Conservation (phyloP, 2,329 filamentous ascomycete species). For the Fusarium paranaense region DNA sequence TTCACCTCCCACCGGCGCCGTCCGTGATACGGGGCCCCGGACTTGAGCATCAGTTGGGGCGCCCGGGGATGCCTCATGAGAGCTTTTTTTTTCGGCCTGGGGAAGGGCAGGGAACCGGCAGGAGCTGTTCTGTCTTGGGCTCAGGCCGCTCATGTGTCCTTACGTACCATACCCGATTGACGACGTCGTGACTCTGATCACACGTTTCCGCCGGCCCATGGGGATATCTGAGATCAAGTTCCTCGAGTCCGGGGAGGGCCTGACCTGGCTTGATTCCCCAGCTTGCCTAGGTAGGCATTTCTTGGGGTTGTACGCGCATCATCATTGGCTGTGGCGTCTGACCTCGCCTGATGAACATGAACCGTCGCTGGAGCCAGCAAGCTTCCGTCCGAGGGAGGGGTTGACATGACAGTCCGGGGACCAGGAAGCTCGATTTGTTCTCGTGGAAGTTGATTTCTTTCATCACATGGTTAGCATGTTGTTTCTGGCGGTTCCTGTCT, state of each 20-base stretch:
- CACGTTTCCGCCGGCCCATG: constrained; percentile 25
- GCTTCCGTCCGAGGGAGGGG: constrained; percentile 15
- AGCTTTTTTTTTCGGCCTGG: constrained; percentile 11
- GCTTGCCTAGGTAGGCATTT: constrained; percentile 14
- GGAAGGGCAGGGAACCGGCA: constrained; percentile 24
- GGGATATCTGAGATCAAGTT: constrained; percentile 8
- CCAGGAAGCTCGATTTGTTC: constrained; percentile 20
- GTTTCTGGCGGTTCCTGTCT: neutral
- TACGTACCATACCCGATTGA: constrained; percentile 13
- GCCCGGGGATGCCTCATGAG: constrained; percentile 21
- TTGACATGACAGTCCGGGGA: constrained; percentile 20
- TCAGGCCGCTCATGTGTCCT: neutral
- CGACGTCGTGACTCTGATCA: neutral
- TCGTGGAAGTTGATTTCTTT: constrained; percentile 3
- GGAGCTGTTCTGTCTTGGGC: constrained; percentile 4
- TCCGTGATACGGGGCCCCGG: constrained; percentile 41
- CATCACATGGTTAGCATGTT: constrained; percentile 12
- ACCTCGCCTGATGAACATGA: constrained; percentile 20
- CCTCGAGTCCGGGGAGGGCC: constrained; percentile 22
- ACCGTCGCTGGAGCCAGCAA: constrained; percentile 16
- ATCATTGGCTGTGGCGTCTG: constrained; percentile 18
- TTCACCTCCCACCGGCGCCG: constrained; percentile 38
- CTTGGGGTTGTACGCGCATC: constrained; percentile 9
- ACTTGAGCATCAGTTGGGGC: constrained; percentile 32
- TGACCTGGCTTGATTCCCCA: constrained; percentile 13